Evolutionary conservation across 163 green algal species (phyloP), one percentile per base, ranked within the genome.

Genomic region (Prototheca wickerhamii): DNA sequence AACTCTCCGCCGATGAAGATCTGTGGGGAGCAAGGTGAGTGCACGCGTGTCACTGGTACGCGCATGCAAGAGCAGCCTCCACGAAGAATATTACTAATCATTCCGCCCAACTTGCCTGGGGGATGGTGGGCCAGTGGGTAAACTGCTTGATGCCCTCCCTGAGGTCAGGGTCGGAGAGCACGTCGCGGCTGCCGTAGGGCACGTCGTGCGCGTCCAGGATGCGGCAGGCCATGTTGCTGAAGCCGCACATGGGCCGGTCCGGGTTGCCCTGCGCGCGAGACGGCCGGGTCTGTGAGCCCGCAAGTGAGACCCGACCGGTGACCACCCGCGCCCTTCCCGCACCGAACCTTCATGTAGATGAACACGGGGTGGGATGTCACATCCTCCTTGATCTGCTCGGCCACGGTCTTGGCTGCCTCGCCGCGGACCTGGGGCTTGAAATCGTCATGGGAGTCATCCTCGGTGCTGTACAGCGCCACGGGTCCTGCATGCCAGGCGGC

Each of bases 1-100:
- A 98, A 98, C 67, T 96, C 91, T 20, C 91, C 90, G 25, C 90
- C 76, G 29, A 96, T 82, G 72, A 91, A 97, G 6, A 97, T 70
- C 79, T 96, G 87, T 23, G 46, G 23, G 7, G 30, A 60, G 53
- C 26, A 40, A 21, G 34, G 21, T 28, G 23, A 18, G 32, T 53
- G 35, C 4, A 10, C 21, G 23, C 32, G 7, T 61, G 4, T 49
- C 32, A 49, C 15, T 20, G n/a, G 12, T 7, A 15, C 31, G 31
- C 4, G n/a, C 40, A 10, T 49, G 10, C 12, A 49, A 23, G 12
- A 49, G 12, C 40, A 49, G 12, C 40, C 40, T 49, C 40, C 40
- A 23, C 40, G n/a, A n/a, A n/a, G n/a, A n/a, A n/a, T 49, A 15
- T 15, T 49, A n/a, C 8, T 25, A 15, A 21, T 33, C 17, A 37